phyloP scores from a whole-genome alignment of 139 green algal genomes.

The Picochlorum costavermella region DNA sequence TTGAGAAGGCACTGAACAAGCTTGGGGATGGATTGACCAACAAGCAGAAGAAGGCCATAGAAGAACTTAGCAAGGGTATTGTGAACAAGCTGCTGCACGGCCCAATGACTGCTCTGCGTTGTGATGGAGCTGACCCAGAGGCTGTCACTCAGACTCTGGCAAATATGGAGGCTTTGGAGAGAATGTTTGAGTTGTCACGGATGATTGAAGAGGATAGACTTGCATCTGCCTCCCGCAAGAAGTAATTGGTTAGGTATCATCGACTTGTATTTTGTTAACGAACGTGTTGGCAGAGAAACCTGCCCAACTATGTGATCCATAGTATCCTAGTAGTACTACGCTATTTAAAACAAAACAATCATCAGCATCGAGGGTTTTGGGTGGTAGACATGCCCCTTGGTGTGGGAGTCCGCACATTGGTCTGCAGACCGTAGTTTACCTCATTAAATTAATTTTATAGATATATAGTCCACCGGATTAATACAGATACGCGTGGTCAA shows the following conservation, averaged over 20 bases:
- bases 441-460: too few relatives aligned
- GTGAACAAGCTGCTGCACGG: constrained; percentile 99
- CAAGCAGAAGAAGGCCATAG: constrained; percentile 90
- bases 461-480: too few relatives aligned
- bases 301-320: too few relatives aligned
- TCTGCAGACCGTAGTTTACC: too few relatives aligned
- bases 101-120: constrained; percentile 93
- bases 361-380: too few relatives aligned
- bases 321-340: too few relatives aligned
- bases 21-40: constrained; percentile 88
- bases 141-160: constrained; percentile 84
- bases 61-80: constrained; percentile 90
- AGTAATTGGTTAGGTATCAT: not conserved
- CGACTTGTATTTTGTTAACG: constrained; percentile 2
- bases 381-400: too few relatives aligned
- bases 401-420: too few relatives aligned
- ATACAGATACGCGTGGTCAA: too few relatives aligned
- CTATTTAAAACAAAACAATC: too few relatives aligned
- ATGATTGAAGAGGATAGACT: constrained; percentile 10
- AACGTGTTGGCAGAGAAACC: too few relatives aligned
- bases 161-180: constrained; percentile 98
- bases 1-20: constrained; percentile 86
- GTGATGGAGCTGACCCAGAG: constrained; percentile 75
- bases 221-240: constrained; percentile 1
- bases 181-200: constrained; percentile 88